Evolutionary conservation across 2,329 filamentous ascomycete species (phyloP).

Genomic region (Ceratocystis colombiana): DNA sequence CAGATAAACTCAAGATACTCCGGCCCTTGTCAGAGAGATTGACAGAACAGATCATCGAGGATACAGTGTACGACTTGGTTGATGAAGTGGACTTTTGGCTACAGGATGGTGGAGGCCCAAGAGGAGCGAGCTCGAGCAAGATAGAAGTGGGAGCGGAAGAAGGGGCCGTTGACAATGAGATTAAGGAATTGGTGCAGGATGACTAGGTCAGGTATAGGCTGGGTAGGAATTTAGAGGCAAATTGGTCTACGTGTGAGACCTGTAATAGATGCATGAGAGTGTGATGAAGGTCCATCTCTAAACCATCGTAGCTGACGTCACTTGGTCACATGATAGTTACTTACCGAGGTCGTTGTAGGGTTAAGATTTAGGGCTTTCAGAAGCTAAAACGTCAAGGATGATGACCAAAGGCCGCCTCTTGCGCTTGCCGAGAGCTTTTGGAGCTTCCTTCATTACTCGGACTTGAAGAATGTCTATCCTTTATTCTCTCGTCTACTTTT

Average conservation of each 20-base stretch:
- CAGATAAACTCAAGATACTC: slow-evolving; percentile 1
- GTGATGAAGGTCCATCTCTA: too few relatives aligned
- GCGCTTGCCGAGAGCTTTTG: background rate
- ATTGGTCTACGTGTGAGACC: background rate
- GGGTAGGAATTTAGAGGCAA: background rate
- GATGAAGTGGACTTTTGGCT: slow-evolving; percentile 90
- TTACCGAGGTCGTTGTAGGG: background rate
- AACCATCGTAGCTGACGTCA: too few relatives aligned
- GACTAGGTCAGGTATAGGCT: slow-evolving; percentile 35
- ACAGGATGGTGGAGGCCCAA: slow-evolving; percentile 51
- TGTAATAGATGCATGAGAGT: background rate
- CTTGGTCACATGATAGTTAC: background rate
- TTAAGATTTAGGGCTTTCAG: background rate
- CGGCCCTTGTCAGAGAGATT: slow-evolving; percentile 52
- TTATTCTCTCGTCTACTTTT: background rate
- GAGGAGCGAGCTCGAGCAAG: slow-evolving; percentile 33
- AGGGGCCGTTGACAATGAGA: slow-evolving; percentile 41
- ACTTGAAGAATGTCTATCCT: background rate
- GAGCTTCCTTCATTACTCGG: background rate
- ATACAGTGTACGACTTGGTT: slow-evolving; percentile 82
- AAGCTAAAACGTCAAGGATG: background rate
- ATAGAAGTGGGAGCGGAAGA: slow-evolving; percentile 38
- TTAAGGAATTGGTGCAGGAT: slow-evolving; percentile 56
- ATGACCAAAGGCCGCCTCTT: background rate
- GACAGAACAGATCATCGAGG: slow-evolving; percentile 87